Conservation (phyloP, 495 filamentous ascomycete species). For the Aspergillus hancockii region DNA sequence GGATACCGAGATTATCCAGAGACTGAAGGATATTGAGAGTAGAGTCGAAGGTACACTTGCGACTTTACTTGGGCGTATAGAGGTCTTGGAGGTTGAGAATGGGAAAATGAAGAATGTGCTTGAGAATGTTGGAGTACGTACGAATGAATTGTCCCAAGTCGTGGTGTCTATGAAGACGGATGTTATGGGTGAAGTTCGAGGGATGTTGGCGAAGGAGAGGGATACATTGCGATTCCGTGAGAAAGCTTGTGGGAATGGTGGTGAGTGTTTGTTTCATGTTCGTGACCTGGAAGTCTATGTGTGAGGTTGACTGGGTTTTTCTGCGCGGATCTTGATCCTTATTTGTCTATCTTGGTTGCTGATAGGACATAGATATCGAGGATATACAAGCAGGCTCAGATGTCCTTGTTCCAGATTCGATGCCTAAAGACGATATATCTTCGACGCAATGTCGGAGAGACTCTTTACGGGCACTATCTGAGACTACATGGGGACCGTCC, state of each 20-base stretch:
- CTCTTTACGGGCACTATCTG: conserved; percentile 2
- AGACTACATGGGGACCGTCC: conserved; percentile 9
- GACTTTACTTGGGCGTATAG: background rate
- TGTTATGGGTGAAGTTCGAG: background rate
- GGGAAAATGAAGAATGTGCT: background rate
- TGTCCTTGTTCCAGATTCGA: conserved; percentile 12
- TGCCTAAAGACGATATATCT: conserved; percentile 3
- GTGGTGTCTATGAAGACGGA: background rate
- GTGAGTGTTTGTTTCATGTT: background rate
- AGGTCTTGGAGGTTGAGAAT: background rate
- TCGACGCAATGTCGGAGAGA: background rate
- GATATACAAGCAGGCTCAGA: background rate
- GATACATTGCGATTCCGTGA: background rate
- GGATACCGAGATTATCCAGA: background rate
- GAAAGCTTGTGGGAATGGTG: background rate
- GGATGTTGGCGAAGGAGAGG: background rate
- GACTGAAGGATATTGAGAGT: background rate
- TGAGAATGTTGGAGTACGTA: background rate
- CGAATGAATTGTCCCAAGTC: background rate
- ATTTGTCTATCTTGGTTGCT: background rate
- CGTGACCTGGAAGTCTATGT: background rate
- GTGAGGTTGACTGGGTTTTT: background rate
- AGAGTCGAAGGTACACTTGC: background rate
- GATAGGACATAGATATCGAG: background rate
- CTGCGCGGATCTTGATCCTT: too few relatives aligned